Evolutionary conservation across 148 eudicot species (phyloP).

Genomic region (Cornus kousa): DNA sequence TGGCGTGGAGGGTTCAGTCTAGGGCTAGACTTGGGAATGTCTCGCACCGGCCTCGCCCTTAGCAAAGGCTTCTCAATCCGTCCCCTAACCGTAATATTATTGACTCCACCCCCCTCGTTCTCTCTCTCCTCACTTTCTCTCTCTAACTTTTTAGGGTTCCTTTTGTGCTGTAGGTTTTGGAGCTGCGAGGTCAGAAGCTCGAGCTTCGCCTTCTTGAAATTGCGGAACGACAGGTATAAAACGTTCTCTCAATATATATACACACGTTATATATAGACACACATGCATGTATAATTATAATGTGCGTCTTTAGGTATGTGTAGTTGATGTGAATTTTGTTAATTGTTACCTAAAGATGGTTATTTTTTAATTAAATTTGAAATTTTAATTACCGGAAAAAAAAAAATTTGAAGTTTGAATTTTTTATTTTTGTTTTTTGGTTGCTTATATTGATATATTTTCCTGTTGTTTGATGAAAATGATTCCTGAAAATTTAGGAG

Average conservation of each 20-base stretch:
- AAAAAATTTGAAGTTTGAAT: too few relatives aligned
- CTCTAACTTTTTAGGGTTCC: neutral
- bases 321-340: too few relatives aligned
- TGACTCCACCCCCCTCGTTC: too few relatives aligned
- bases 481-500: neutral
- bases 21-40: neutral
- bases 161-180: neutral
- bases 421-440: too few relatives aligned
- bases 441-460: too few relatives aligned
- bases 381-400: too few relatives aligned
- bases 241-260: too few relatives aligned
- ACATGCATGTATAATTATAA: too few relatives aligned
- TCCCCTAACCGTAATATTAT: neutral
- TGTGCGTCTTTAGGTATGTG: too few relatives aligned
- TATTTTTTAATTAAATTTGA: too few relatives aligned
- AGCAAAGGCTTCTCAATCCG: neutral
- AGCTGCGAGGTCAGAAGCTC: neutral
- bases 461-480: neutral
- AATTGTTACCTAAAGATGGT: too few relatives aligned
- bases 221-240: neutral
- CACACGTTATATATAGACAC: too few relatives aligned
- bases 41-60: neutral
- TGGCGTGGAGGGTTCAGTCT: neutral
- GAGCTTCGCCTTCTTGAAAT: neutral
- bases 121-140: neutral